Conservation (phyloP, 2,329 filamentous ascomycete species). For the Sporothrix luriei region DNA sequence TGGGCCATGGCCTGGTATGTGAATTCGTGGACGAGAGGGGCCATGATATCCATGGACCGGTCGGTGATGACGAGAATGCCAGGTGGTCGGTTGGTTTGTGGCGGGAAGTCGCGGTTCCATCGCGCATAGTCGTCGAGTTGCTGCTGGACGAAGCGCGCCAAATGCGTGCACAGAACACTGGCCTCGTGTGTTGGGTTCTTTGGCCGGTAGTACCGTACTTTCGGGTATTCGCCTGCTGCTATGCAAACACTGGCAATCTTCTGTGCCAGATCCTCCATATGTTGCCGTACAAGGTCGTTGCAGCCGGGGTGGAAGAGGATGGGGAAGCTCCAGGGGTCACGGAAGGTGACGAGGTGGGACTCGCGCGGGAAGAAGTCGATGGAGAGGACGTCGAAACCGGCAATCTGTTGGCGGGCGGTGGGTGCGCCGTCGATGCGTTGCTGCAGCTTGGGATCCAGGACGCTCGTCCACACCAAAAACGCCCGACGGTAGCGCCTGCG, state of each 20-base stretch:
- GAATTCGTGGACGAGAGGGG: constrained; percentile 90
- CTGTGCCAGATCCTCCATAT: constrained; percentile 83
- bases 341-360: constrained; percentile 86
- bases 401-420: constrained; percentile 71
- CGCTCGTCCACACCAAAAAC: constrained; percentile 82
- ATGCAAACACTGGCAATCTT: constrained; percentile 91
- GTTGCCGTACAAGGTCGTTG: constrained; percentile 77
- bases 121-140: constrained; percentile 88
- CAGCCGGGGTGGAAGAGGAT: constrained; percentile 88
- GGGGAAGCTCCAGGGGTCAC: constrained; percentile 95
- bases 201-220: constrained; percentile 87
- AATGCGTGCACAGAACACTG: constrained; percentile 79
- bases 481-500: constrained; percentile 75
- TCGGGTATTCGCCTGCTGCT: constrained; percentile 88
- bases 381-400: constrained; percentile 78
- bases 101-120: constrained; percentile 81
- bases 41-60: constrained; percentile 86
- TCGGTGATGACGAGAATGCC: constrained; percentile 86
- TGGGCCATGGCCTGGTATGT: constrained; percentile 99
- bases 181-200: constrained; percentile 78
- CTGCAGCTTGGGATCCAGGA: constrained; percentile 70
- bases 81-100: constrained; percentile 73
- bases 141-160: constrained; percentile 88
- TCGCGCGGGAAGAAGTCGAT: constrained; percentile 90
- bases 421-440: constrained; percentile 73